Base-by-base conservation (phyloP, 2,329 filamentous ascomycete genomes). In the Zymoseptoria brevis region DNA sequence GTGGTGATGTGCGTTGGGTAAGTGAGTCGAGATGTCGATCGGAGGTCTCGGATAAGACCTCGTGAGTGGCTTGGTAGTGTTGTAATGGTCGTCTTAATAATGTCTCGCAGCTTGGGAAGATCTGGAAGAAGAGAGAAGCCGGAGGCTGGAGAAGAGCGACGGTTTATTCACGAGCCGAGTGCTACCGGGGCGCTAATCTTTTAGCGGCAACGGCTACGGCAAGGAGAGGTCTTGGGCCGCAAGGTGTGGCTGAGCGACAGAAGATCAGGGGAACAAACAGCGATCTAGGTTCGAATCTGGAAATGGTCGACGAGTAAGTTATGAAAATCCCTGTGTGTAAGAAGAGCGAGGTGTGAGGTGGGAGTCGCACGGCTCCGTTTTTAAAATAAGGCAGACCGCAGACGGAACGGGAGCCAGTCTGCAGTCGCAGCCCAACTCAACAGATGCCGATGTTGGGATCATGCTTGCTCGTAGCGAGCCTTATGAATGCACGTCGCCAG, bases 11-110 rank as follows among this genome's bases (percentile, higher is more conserved):
- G 57, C 51, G 53, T 61, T 48, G 48, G 57, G 50, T 50, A 56
- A n/a, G 26, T 53, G 58, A 65, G 53, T 66, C 58, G 62, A 58
- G 54, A 21, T 49, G 21, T 53, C 8, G 7, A 8, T 8, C 35
- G 13, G 35, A 45, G 35, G 35, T 45, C 35, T 45, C 35, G 35
- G 35, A 45, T 45, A 45, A 29, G 22, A 53, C 51, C 51, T 29
- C 51, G 51, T 53, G 11, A 26, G 13, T 45, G 35, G 6, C 1
- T 7, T 45, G 13, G 51, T 53, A n/a, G n/a, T 53, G 22, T 53
- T 26, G 51, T 3, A 21, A 26, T 22, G 26, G 22, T 53, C 51
- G 51, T 24, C 19, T 53, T 53, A 53, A 21, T 53, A 53, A 53
- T 53, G 51, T 19, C 51, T 53, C 35, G 51, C 22, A 22, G 51